Percentiles rank a stretch among this genome's conserved stretches.
Evolutionary conservation across 192 early-diverging fungal species (phyloP).

Genomic region (Chytriomyces sp.): DNA sequence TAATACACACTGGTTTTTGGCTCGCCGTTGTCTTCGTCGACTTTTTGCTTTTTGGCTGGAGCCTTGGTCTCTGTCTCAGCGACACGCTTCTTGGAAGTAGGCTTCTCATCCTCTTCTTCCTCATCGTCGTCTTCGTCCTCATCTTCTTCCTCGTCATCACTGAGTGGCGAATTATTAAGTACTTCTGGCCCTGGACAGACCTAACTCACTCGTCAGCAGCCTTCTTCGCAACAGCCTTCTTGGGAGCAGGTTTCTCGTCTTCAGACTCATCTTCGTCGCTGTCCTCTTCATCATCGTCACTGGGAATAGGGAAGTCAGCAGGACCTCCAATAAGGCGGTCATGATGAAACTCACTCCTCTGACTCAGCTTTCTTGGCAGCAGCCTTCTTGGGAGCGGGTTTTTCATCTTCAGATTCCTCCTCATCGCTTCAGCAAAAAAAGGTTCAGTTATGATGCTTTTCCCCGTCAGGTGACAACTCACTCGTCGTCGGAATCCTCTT

Average conservation of each 20-base stretch:
- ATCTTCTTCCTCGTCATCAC: constrained; percentile 42
- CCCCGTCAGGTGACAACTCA: not conserved
- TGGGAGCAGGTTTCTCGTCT: not conserved
- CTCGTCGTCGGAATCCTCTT: not conserved
- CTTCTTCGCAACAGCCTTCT: not conserved
- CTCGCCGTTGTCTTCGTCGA: constrained; percentile 6
- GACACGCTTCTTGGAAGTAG: constrained; percentile 27
- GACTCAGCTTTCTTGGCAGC: constrained; percentile 49
- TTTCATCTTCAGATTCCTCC: not conserved
- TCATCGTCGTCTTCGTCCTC: constrained; percentile 49
- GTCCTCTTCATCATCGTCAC: constrained; percentile 2
- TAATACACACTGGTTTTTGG: constrained; percentile 13
- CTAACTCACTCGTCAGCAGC: not conserved
- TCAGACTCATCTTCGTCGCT: constrained; percentile 35
- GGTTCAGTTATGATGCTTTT: not conserved
- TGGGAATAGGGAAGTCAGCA: too few species aligned
- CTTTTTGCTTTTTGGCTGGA: constrained; percentile 25
- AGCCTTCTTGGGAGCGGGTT: not conserved
- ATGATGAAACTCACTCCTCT: constrained; percentile 28
- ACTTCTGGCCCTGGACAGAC: not conserved
- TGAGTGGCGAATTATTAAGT: constrained; percentile 31
- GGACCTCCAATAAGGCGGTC: constrained; percentile 3
- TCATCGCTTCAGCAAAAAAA: not conserved
- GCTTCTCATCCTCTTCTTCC: constrained; percentile 8
- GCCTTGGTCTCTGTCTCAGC: not conserved